Evolutionary conservation across 1,284 basidiomycete species (phyloP).

Genomic region (Exsudoporus floridanus): DNA sequence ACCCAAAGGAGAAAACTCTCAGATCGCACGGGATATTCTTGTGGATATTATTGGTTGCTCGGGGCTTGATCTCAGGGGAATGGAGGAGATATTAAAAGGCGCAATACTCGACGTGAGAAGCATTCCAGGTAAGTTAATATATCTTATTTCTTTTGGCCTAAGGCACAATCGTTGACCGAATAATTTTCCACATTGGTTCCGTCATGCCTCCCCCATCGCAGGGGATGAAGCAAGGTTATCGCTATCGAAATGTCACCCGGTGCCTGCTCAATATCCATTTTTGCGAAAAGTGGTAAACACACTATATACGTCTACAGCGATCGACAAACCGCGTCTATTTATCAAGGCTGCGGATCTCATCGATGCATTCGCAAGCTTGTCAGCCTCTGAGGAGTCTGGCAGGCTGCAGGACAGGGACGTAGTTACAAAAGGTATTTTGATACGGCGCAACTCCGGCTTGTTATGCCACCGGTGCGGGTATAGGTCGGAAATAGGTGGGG

Average conservation of each 20-base stretch:
- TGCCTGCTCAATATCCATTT: slow-evolving; percentile 41
- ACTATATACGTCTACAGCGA: slow-evolving; percentile 46
- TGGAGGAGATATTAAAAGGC: slow-evolving; percentile 49
- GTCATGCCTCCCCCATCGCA: slow-evolving; percentile 23
- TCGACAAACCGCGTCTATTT: slow-evolving; percentile 66
- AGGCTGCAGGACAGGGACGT: slow-evolving; percentile 56
- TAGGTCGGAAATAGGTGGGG: slow-evolving; percentile 45
- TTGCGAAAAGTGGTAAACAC: slow-evolving; percentile 46
- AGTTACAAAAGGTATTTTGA: slow-evolving; percentile 55
- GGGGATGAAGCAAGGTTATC: slow-evolving; percentile 50
- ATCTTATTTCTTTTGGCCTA: background rate
- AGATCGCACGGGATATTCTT: slow-evolving; percentile 61
- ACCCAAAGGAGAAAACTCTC: slow-evolving; percentile 56
- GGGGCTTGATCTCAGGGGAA: slow-evolving; percentile 54
- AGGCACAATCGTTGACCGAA: background rate
- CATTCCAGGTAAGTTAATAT: slow-evolving; percentile 20
- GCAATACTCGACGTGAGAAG: slow-evolving; percentile 26
- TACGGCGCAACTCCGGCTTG: slow-evolving; percentile 38
- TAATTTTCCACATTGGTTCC: background rate
- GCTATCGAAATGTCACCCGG: slow-evolving; percentile 56
- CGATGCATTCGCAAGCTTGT: slow-evolving; percentile 50
- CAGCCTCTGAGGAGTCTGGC: slow-evolving; percentile 21
- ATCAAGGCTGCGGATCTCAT: slow-evolving; percentile 67
- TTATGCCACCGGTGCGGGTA: slow-evolving; percentile 64
- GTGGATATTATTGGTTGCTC: slow-evolving; percentile 61